Conservation (phyloP, 768 basidiomycete genomes). For the Leccinum uliginosum region DNA sequence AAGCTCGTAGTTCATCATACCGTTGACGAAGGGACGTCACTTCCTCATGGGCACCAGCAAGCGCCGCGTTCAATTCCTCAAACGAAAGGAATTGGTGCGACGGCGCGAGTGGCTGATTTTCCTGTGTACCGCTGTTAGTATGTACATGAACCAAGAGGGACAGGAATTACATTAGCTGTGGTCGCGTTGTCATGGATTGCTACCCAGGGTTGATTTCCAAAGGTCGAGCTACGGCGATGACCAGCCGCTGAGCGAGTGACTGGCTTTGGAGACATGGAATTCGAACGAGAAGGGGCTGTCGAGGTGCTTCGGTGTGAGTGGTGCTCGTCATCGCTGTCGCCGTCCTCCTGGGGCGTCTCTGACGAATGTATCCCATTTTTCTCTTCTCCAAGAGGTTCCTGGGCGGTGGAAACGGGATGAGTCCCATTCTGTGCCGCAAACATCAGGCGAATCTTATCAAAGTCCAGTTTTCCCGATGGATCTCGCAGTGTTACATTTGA, state of each 20-base stretch:
- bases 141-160: neutral
- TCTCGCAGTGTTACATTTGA: constrained; percentile 19
- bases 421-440: constrained; percentile 16
- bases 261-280: constrained; percentile 15
- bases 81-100: constrained; percentile 19
- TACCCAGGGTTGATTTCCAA: constrained; percentile 16
- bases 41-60: constrained; percentile 22
- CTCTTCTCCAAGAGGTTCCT: neutral
- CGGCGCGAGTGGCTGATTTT: neutral
- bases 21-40: constrained; percentile 22
- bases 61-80: constrained; percentile 22
- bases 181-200: constrained; percentile 7
- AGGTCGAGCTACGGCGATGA: constrained; percentile 24
- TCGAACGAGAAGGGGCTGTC: constrained; percentile 6
- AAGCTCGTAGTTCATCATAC: constrained; percentile 22
- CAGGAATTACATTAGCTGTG: constrained; percentile 7
- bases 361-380: neutral
- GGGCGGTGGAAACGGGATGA: neutral
- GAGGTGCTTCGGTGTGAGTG: constrained; percentile 9
- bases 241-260: neutral
- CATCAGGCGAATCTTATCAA: constrained; percentile 28
- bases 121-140: constrained; percentile 9
- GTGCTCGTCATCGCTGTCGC: constrained; percentile 18
- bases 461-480: constrained; percentile 29
- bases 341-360: neutral